Base-by-base conservation (phyloP, 352 stramenopile species). In the Aphanomyces astaci region DNA sequence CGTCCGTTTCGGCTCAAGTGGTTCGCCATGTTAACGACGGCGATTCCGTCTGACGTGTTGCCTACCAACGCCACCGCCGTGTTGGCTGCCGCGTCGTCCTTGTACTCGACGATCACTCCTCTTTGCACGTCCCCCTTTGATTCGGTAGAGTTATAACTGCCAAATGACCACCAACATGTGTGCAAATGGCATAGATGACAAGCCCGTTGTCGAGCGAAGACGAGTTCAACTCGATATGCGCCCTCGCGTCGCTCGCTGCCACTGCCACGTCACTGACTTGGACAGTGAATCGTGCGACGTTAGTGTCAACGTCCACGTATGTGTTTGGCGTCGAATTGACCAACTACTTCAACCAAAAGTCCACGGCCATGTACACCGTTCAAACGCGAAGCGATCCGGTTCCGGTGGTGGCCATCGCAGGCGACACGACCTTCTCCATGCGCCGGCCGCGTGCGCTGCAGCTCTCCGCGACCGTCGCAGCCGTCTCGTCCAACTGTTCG, bases 321-420 rank as follows among this genome's bases (percentile, higher is more conserved):
- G 56, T 78, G 1, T 56, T 90, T 4, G 82, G 80, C 0, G 54
- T 90, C 22, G 75, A 75, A 15, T 75, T 92, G 5, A 73, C 66
- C 10, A 92, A 92, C 39, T 79, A 78, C 10, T 90, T 90, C 22
- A 70, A 51, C 11, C 78, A 89, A 53, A 68, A 71, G 1, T 46
- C 70, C 0, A 39, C 69, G 0, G 52, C 70, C 2, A 55, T 63
- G 0, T 82, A 87, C 31, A 45, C 11, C 5, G 64, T 90, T 2
- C 56, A 65, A n/a, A 49, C 89, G 0, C 71, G 74, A 1, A 82
- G 62, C 46, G 53, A 78, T 15, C 74, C 80, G 22, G 79, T 81
- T 15, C 84, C 81, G 0, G 64, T 71, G 0, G 75, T 89, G 15
- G 85, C 78, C 48, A 73, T 85, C 17, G 73, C 89, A 0, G 82